Percentiles rank a stretch among this genome's conserved stretches.
Evolutionary conservation across 2,329 filamentous ascomycete genomes (phyloP).

Genomic region (Claviceps sp.): DNA sequence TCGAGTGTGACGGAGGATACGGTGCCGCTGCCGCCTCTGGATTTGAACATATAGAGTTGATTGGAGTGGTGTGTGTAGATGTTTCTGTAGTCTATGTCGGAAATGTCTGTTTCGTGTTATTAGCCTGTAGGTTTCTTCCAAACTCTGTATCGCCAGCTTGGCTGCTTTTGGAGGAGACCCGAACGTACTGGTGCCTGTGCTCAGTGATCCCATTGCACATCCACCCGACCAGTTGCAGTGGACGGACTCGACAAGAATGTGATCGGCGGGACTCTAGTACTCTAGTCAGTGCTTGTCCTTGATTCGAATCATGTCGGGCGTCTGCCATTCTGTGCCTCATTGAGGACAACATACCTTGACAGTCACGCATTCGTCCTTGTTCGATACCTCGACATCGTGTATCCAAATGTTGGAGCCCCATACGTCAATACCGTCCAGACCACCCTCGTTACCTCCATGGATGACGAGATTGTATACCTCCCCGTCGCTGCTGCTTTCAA

Average conservation of each 20-base stretch:
- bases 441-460: not conserved
- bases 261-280: not conserved
- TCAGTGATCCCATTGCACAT: not conserved
- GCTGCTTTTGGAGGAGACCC: too few species aligned
- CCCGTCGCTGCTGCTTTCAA: not conserved
- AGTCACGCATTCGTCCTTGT: slow-evolving; percentile 1
- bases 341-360: not conserved
- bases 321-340: not conserved
- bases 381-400: not conserved
- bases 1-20: not conserved
- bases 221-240: slow-evolving; percentile 1
- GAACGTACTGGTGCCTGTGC: not conserved
- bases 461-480: not conserved
- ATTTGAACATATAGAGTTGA: not conserved
- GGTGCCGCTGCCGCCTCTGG: not conserved
- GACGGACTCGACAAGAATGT: not conserved
- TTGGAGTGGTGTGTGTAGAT: slow-evolving; percentile 1
- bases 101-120: not conserved
- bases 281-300: not conserved
- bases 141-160: not conserved
- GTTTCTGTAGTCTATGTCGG: not conserved
- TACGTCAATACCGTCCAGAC: not conserved
- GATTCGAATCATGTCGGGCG: too few species aligned
- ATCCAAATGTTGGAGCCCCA: slow-evolving; percentile 2
- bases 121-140: not conserved